phyloP scores from a whole-genome alignment of 495 filamentous ascomycete genomes.

The Xylaria acuta region DNA sequence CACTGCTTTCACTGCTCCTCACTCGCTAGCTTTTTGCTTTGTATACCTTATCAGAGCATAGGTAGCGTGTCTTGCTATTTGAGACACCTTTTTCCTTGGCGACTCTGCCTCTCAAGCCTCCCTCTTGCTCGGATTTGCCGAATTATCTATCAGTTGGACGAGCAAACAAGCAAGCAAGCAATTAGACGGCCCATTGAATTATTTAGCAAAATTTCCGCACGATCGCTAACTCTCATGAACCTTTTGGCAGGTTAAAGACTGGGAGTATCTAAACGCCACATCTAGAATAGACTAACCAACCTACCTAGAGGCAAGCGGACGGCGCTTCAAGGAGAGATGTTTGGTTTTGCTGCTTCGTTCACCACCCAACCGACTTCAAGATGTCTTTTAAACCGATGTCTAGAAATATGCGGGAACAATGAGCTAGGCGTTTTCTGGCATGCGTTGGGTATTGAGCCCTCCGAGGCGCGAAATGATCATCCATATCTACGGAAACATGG shows the following conservation, averaged over 20 bases:
- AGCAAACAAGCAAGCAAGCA: background rate
- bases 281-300: conserved; percentile 1
- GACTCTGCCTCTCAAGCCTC: background rate
- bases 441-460: background rate
- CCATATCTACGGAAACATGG: background rate
- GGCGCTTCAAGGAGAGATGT: background rate
- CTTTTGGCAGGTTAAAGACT: background rate
- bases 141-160: too few relatives aligned
- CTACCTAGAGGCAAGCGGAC: background rate
- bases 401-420: background rate
- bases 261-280: background rate
- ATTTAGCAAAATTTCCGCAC: background rate
- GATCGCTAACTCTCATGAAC: background rate
- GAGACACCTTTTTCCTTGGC: background rate
- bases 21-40: background rate
- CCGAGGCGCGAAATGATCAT: background rate
- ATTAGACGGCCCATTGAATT: background rate
- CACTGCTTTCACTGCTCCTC: background rate
- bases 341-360: background rate
- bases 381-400: too few relatives aligned
- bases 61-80: background rate
- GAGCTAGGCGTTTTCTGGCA: background rate
- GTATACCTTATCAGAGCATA: background rate
- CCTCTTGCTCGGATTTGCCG: background rate
- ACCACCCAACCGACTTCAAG: background rate